Evolutionary conservation across 2,329 filamentous ascomycete genomes (phyloP), one percentile per base, ranked within the genome.

Genomic region (Lojkania enalia): DNA sequence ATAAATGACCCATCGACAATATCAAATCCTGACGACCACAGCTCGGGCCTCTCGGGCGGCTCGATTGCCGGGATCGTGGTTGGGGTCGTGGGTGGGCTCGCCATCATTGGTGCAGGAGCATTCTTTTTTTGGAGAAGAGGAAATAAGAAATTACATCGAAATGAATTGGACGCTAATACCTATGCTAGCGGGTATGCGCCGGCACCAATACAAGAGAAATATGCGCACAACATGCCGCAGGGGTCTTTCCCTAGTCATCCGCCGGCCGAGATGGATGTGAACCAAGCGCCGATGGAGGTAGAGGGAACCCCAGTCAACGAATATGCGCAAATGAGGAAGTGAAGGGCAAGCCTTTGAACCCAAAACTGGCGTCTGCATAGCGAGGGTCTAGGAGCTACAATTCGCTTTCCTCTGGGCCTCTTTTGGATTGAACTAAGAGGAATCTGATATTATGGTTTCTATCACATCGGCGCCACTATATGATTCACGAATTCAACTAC

Each of bases 1-100:
- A 5, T 19, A 27, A 27, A 7, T n/a, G n/a, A n/a, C 7, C 16
- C 33, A 5, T 36, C 33, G 9, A 36, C 15, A 20, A 7, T 15
- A 9, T 11, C 30, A 33, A 9, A 33, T 11, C 7, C 30, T 9
- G 6, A 27, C 39, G 13, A 38, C 16, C 20, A 31, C 44, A 15
- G 21, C 18, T 20, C 16, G 6, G 45, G 52, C 19, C 37, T 55
- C 13, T 55, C 54, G 3, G 48, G 48, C 20, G 52, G 52, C 30
- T 45, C 48, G 14, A 55, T 53, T 12, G 54, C 42, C 23, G 54
- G 54, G 16, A 55, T 57, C 19, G 49, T 55, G 2, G 48, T 52
- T 5, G 54, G 52, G 4, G 46, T 49, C 7, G 43, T 57, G n/a
- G 54, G 39, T 6, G 50, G 47, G 14, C 39, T 57, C 4, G 48